Evolutionary conservation across 2,329 filamentous ascomycete species (phyloP), one percentile per base, ranked within the genome.

Genomic region (Xylaria sp.): DNA sequence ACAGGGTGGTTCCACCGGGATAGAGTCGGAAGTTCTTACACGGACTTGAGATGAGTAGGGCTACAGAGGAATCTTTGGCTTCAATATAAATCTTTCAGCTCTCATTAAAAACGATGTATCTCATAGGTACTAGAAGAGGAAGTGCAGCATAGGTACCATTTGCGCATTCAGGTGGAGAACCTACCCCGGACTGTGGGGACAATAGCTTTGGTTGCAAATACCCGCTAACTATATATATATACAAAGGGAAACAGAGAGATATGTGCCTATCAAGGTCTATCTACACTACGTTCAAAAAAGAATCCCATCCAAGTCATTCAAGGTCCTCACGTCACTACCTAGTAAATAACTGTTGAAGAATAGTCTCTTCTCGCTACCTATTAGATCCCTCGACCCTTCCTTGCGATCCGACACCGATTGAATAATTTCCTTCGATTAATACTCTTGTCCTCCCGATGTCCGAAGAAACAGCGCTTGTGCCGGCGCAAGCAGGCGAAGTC

Each of bases 401-500:
- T 21, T 12, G 45, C 50, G 8, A 61, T n/a, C 19, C 60, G 14
- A 54, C 57, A 24, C 54, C 12, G 55, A 61, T 24, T n/a, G 47
- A 30, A 32, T 34, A 36, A 11, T 61, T 39, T 56, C 61, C 39
- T 53, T 42, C 36, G 42, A 66, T 48, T 53, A 56, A 45, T 21
- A 55, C 50, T 57, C n/a, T 48, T 34, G 17, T 32, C 6, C 6
- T 21, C 58, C 4, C 36, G 47, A 78, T 78, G 77, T 76, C 77
- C 3, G 76, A 77, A 68, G 77, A 78, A 71, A 73, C 75, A 51
- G 76, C 75, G 61, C 59, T 74, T 32, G 72, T 73, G 7, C 72
- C 69, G 47, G 70, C 73, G 53, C 74, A 75, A 65, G 72, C 76
- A 71, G 82, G 78, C 55, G 84, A 85, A 56, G 82, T 85, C 51